Evolutionary conservation across 345 rosid genomes (phyloP).

Genomic region (Diplotaxis tenuifolia): DNA sequence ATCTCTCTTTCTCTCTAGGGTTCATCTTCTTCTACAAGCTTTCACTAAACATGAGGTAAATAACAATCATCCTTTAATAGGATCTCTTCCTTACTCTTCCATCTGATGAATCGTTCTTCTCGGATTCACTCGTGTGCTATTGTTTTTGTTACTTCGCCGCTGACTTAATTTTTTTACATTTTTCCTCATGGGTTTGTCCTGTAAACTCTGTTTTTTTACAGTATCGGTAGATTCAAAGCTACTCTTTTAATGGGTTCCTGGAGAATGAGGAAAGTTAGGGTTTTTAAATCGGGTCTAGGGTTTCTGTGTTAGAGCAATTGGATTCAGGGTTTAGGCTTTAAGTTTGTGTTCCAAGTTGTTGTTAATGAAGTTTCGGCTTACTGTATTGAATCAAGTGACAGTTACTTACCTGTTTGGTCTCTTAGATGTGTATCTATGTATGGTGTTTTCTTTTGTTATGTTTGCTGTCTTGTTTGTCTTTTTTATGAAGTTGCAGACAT

Average conservation of each 20-base stretch:
- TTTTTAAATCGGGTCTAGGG: no score
- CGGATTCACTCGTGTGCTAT: slow-evolving; percentile 7
- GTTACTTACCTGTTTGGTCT: neutral
- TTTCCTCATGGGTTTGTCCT: slow-evolving; percentile 5
- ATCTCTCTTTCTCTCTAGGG: slow-evolving; percentile 25
- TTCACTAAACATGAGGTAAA: slow-evolving; percentile 35
- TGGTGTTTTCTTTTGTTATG: neutral
- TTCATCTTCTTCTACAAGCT: slow-evolving; percentile 21
- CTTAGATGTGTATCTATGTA: neutral
- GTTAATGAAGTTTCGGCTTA: neutral
- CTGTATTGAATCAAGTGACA: neutral
- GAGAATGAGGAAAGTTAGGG: neutral
- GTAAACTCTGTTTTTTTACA: neutral
- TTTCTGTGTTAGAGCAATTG: neutral
- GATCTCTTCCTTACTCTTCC: slow-evolving; percentile 13
- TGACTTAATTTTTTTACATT: slow-evolving; percentile 2
- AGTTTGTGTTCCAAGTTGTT: neutral
- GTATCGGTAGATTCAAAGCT: neutral
- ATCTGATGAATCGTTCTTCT: slow-evolving; percentile 7
- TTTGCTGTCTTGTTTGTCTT: neutral
- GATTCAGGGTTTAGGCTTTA: slow-evolving; percentile 23
- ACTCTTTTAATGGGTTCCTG: slow-evolving; percentile 3
- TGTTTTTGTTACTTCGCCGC: neutral
- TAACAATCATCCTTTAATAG: neutral
- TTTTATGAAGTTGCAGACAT: neutral